Evolutionary conservation across 192 early-diverging fungal species (phyloP).

Genomic region (Mortierella claussenii): DNA sequence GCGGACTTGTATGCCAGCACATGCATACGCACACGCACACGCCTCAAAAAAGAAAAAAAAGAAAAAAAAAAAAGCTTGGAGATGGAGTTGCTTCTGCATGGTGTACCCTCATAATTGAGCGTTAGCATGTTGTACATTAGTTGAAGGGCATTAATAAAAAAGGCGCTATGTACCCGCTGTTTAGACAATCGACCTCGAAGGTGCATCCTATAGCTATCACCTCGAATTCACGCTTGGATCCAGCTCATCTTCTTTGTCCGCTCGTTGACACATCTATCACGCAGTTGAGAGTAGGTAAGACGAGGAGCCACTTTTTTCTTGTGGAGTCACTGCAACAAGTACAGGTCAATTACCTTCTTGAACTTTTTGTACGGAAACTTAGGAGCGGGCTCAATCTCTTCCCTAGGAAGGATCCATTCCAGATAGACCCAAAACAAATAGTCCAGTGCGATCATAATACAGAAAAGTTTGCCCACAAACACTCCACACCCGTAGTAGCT

Average conservation of each 20-base stretch:
- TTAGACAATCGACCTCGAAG: too few species aligned
- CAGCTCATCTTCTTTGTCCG: constrained; percentile 49
- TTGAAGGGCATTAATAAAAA: too few species aligned
- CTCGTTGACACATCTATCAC: constrained; percentile 48
- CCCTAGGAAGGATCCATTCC: constrained; percentile 82
- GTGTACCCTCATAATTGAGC: too few species aligned
- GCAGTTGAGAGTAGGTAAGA: not conserved
- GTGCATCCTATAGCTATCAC: too few species aligned
- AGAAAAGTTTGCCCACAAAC: constrained; percentile 91
- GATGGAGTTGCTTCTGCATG: too few species aligned
- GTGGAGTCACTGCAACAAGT: not conserved
- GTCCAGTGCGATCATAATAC: constrained; percentile 89
- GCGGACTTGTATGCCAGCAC: too few species aligned
- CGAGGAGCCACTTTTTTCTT: too few species aligned
- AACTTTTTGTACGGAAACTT: constrained; percentile 73
- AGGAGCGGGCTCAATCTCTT: constrained; percentile 77
- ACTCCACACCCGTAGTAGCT: constrained; percentile 89
- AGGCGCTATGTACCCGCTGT: too few species aligned
- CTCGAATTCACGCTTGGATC: constrained; percentile 21
- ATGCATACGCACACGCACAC: too few species aligned
- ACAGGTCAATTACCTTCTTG: constrained; percentile 50
- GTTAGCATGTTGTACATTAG: too few species aligned
- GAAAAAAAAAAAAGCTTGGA: too few species aligned
- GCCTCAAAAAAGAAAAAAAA: too few species aligned
- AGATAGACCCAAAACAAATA: constrained; percentile 85